phyloP scores from a whole-genome alignment of 2,329 filamentous ascomycete species.

The Anisogramma anomala region DNA sequence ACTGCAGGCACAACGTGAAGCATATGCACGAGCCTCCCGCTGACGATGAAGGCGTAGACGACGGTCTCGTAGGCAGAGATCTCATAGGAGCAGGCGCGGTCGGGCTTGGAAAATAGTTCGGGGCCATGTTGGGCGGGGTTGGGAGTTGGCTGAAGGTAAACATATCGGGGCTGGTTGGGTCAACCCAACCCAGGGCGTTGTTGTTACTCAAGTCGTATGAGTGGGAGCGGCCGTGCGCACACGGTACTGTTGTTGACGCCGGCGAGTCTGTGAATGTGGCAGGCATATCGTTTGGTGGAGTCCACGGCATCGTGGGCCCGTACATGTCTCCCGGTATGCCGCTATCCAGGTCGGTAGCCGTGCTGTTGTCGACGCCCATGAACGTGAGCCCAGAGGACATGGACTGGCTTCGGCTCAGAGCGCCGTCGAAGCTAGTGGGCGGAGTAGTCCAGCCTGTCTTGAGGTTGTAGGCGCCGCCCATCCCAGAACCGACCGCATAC shows the following conservation, averaged over 20 bases:
- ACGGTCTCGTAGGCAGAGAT: conserved; percentile 21
- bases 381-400: conserved; percentile 23
- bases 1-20: conserved; percentile 35
- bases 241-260: conserved; percentile 20
- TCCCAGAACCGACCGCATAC: conserved; percentile 20
- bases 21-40: conserved; percentile 30
- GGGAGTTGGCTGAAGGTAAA: conserved; percentile 24
- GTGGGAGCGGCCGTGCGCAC: conserved; percentile 24
- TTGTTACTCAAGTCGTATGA: conserved; percentile 28
- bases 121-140: conserved; percentile 25
- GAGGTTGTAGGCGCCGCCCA: conserved; percentile 25
- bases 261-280: conserved; percentile 24
- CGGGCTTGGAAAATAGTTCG: conserved; percentile 31
- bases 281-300: conserved; percentile 31
- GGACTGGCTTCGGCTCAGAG: conserved; percentile 24
- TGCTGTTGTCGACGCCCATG: conserved; percentile 15
- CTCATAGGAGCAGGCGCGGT: conserved; percentile 26
- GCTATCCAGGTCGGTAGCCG: conserved; percentile 15
- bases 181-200: conserved; percentile 21
- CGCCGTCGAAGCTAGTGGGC: conserved; percentile 24
- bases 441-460: conserved; percentile 30
- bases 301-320: conserved; percentile 28
- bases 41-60: conserved; percentile 17
- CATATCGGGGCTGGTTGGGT: conserved; percentile 23
- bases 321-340: conserved; percentile 24